A percentile compares a stretch with the other conserved stretches of the same genome.
Conservation (phyloP, 2,329 filamentous ascomycete genomes). For the Paradendryphiella salina region DNA sequence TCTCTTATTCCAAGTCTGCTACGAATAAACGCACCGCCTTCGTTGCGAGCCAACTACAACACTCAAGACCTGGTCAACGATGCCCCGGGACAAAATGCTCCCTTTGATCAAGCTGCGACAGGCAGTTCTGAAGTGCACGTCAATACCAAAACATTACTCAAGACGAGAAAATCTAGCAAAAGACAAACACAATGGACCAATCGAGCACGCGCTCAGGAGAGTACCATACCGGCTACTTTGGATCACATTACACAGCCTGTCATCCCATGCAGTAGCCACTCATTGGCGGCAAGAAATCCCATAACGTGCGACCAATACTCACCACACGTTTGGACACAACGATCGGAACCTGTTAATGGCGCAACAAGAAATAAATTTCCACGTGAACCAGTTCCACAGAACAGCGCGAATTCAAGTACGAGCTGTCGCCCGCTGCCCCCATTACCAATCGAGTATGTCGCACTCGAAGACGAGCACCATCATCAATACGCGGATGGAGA, state of each 20-base stretch:
- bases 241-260: slow-evolving; percentile 21
- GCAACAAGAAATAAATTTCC: neutral
- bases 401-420: neutral
- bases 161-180: slow-evolving; percentile 3
- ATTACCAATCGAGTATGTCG: slow-evolving; percentile 14
- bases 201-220: neutral
- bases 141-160: neutral
- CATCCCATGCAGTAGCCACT: slow-evolving; percentile 20
- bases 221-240: slow-evolving; percentile 6
- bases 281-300: slow-evolving; percentile 2
- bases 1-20: slow-evolving; percentile 12
- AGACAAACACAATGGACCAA: slow-evolving; percentile 1
- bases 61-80: neutral
- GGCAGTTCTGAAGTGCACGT: neutral
- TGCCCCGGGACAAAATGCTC: neutral
- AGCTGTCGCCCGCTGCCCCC: slow-evolving; percentile 16
- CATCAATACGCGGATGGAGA: neutral
- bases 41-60: neutral
- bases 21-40: neutral
- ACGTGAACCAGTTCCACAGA: neutral
- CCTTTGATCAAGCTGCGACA: neutral
- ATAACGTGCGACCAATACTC: slow-evolving; percentile 18
- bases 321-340: slow-evolving; percentile 24
- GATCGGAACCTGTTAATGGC: neutral
- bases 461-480: neutral